These are phyloP conservation scores for Micromonas pusilla DNA, from an alignment of 139 green algal species.

Conservation along the genomic window DNA sequence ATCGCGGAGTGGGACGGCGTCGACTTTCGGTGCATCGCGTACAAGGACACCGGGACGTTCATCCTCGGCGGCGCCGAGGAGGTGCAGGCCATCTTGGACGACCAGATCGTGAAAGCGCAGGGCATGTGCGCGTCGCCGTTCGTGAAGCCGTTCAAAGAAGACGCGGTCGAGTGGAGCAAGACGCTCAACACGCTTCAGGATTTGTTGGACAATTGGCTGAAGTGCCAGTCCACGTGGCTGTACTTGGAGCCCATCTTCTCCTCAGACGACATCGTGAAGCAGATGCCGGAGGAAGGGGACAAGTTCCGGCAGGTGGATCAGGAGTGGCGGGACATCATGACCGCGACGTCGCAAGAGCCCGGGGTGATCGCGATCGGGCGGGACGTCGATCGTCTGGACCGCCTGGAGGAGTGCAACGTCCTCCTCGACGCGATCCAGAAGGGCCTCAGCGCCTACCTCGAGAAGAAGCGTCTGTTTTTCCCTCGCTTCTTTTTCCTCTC, in stretches of 20 bases:
- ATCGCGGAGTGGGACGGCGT: slow-evolving; percentile 61
- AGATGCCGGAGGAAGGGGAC: slow-evolving; percentile 77
- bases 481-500: slow-evolving; percentile 53
- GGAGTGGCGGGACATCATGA: slow-evolving; percentile 52
- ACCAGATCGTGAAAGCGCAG: slow-evolving; percentile 68
- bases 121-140: slow-evolving; percentile 69
- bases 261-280: slow-evolving; percentile 73
- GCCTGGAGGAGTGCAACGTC: slow-evolving; percentile 37
- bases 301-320: slow-evolving; percentile 62
- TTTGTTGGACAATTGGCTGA: slow-evolving; percentile 74
- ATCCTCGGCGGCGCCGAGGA: slow-evolving; percentile 74
- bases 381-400: slow-evolving; percentile 37
- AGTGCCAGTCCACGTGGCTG: slow-evolving; percentile 66
- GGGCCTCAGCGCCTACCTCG: slow-evolving; percentile 70
- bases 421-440: slow-evolving; percentile 73
- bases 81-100: slow-evolving; percentile 65
- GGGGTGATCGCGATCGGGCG: slow-evolving; percentile 40
- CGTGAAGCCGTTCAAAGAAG: slow-evolving; percentile 67
- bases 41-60: slow-evolving; percentile 70
- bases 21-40: slow-evolving; percentile 48
- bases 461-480: slow-evolving; percentile 64
- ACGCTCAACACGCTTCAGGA: slow-evolving; percentile 64
- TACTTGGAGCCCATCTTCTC: slow-evolving; percentile 83
- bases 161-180: slow-evolving; percentile 51
- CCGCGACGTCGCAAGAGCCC: slow-evolving; percentile 37